These are phyloP conservation scores for Magnaporthales sp. DNA, from an alignment of 2,329 filamentous ascomycete genomes.

Conservation along the genomic window DNA sequence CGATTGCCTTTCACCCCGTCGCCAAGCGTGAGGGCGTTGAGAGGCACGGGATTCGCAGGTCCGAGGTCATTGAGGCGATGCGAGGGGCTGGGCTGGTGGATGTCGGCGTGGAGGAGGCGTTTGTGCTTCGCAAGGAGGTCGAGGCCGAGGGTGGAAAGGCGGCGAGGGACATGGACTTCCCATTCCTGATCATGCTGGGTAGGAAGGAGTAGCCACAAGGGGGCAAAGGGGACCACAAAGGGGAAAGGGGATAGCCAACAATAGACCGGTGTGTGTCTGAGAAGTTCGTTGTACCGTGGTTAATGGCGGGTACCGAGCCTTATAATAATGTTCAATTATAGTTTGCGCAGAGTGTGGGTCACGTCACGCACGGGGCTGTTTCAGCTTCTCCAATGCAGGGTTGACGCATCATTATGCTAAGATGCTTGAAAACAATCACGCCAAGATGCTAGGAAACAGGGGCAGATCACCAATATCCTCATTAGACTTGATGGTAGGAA, in stretches of 20 bases:
- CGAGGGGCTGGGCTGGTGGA: slow-evolving; percentile 37
- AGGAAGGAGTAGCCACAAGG: slow-evolving; percentile 13
- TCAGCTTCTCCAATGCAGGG: not conserved
- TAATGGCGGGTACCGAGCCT: not conserved
- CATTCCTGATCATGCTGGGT: slow-evolving; percentile 28
- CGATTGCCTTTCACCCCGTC: slow-evolving; percentile 41
- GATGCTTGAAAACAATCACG: not conserved
- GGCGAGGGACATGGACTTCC: slow-evolving; percentile 23
- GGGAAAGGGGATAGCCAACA: not conserved
- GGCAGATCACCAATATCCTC: not conserved
- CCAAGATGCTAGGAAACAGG: not conserved
- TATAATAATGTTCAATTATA: not conserved
- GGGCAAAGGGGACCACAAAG: not conserved
- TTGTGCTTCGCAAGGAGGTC: slow-evolving; percentile 39
- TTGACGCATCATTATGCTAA: not conserved
- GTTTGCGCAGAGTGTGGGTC: not conserved
- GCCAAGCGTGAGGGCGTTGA: slow-evolving; percentile 44
- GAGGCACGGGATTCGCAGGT: slow-evolving; percentile 38
- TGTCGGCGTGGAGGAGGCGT: slow-evolving; percentile 36
- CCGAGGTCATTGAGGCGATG: slow-evolving; percentile 32
- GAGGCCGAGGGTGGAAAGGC: slow-evolving; percentile 23
- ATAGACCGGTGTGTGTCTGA: not conserved
- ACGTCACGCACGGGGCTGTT: not conserved
- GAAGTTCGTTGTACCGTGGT: not conserved
- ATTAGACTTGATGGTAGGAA: not conserved